Conservation (phyloP, 305 asterid genomes). For the Fraxinus angustifolia region DNA sequence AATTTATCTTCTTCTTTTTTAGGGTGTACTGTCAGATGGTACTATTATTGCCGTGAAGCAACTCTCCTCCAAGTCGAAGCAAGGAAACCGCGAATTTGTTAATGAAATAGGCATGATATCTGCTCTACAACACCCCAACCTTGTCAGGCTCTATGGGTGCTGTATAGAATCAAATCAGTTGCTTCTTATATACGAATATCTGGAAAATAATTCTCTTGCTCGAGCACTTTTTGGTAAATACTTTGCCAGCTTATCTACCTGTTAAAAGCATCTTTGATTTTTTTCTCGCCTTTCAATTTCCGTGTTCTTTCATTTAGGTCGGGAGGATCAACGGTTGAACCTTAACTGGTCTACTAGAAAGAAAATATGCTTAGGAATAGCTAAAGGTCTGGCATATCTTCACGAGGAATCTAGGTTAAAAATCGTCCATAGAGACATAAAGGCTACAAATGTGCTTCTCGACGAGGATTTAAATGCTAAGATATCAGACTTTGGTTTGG, state of each 20-base stretch:
- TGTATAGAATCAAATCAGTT: slow-evolving; percentile 86
- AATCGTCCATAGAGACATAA: slow-evolving; percentile 88
- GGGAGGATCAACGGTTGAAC: slow-evolving; percentile 52
- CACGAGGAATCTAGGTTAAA: slow-evolving; percentile 90
- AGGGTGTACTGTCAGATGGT: slow-evolving; percentile 75
- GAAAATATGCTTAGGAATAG: slow-evolving; percentile 74
- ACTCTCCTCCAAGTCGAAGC: slow-evolving; percentile 81
- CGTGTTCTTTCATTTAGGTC: slow-evolving; percentile 39
- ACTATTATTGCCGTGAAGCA: slow-evolving; percentile 80
- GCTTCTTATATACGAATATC: slow-evolving; percentile 74
- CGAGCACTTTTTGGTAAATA: slow-evolving; percentile 78
- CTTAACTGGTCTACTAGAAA: slow-evolving; percentile 74
- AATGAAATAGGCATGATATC: slow-evolving; percentile 94
- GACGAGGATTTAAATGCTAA: slow-evolving; percentile 76
- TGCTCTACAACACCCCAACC: slow-evolving; percentile 80
- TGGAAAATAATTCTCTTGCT: slow-evolving; percentile 82
- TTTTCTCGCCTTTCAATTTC: slow-evolving; percentile 11
- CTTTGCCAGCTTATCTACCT: neutral
- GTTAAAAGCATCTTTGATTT: neutral
- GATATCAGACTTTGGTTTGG: slow-evolving; percentile 92
- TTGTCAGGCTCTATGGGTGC: slow-evolving; percentile 78
- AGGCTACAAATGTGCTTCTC: slow-evolving; percentile 80
- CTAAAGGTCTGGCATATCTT: slow-evolving; percentile 84
- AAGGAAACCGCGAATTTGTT: slow-evolving; percentile 86
- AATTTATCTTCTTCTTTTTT: neutral